Percentiles rank a stretch among this genome's conserved stretches.
Evolutionary conservation across 352 stramenopile genomes (phyloP).

Genomic region (Phytopythium aichiense): DNA sequence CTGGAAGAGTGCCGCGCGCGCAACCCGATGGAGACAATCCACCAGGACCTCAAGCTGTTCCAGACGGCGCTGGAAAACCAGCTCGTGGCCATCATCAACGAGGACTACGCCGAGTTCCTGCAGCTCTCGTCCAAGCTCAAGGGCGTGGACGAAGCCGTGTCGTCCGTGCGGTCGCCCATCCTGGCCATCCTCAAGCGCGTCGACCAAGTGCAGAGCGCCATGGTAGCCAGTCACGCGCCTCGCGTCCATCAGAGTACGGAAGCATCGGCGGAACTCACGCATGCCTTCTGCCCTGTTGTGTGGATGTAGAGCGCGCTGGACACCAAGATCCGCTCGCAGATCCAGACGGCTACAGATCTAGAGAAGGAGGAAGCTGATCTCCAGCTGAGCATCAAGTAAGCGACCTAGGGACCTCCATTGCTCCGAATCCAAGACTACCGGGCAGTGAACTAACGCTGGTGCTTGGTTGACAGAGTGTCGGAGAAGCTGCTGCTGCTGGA

Average conservation of each 20-base stretch:
- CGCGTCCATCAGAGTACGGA: too few species aligned
- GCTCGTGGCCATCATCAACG: conserved; percentile 87
- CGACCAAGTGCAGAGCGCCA: conserved; percentile 54
- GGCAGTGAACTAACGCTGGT: background rate
- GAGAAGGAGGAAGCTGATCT: conserved; percentile 46
- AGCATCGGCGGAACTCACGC: too few species aligned
- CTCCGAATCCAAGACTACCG: background rate
- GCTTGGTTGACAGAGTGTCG: conserved; percentile 34
- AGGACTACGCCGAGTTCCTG: conserved; percentile 88
- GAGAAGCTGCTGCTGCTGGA: conserved; percentile 77
- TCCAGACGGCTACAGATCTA: conserved; percentile 39
- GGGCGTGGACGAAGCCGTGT: conserved; percentile 81
- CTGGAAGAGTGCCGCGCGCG: conserved; percentile 72
- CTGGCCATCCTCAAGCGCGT: conserved; percentile 76
- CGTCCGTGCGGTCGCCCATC: conserved; percentile 68
- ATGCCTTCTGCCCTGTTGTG: too few species aligned
- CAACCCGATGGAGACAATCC: conserved; percentile 80
- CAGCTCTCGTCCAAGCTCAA: conserved; percentile 87
- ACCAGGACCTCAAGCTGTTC: conserved; percentile 81
- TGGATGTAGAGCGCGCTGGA: conserved; percentile 36
- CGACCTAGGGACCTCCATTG: background rate
- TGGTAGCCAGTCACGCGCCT: conserved; percentile 23
- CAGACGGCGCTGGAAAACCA: conserved; percentile 85
- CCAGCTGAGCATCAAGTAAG: conserved; percentile 49
- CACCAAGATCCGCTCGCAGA: conserved; percentile 44